Conservation (phyloP, 441 rosid genomes). For the Aleurites moluccanus region DNA sequence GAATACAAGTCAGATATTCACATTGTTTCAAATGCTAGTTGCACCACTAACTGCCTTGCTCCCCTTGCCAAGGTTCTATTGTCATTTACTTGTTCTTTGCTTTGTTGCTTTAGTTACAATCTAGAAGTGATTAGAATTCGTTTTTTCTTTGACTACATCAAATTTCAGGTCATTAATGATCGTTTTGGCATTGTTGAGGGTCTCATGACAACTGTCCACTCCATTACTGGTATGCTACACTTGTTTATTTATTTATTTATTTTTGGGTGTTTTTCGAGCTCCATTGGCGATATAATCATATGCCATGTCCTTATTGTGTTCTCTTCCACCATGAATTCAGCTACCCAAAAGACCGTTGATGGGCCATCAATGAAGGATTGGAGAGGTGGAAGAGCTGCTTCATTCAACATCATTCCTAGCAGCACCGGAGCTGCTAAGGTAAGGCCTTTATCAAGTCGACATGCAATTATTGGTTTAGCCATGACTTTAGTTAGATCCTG, state of each 20-base stretch:
- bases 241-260: background rate
- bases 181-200: conserved; percentile 72
- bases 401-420: conserved; percentile 86
- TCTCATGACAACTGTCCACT: conserved; percentile 79
- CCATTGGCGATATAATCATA: background rate
- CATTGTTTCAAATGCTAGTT: conserved; percentile 88
- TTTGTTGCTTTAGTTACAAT: background rate
- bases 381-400: conserved; percentile 99
- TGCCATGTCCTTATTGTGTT: conserved; percentile 4
- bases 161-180: conserved; percentile 56
- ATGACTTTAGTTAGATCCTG: background rate
- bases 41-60: conserved; percentile 96
- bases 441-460: background rate
- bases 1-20: conserved; percentile 71
- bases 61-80: conserved; percentile 72
- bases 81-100: background rate
- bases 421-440: conserved; percentile 96
- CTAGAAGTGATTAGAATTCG: background rate
- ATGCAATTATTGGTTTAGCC: background rate
- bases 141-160: background rate
- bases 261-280: no score
- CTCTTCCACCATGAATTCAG: conserved; percentile 24
- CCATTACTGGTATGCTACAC: conserved; percentile 51
- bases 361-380: conserved; percentile 95
- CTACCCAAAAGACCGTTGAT: conserved; percentile 79